Evolutionary conservation across 2,329 filamentous ascomycete genomes (phyloP).

Genomic region (Penicillium psychrosexuale): DNA sequence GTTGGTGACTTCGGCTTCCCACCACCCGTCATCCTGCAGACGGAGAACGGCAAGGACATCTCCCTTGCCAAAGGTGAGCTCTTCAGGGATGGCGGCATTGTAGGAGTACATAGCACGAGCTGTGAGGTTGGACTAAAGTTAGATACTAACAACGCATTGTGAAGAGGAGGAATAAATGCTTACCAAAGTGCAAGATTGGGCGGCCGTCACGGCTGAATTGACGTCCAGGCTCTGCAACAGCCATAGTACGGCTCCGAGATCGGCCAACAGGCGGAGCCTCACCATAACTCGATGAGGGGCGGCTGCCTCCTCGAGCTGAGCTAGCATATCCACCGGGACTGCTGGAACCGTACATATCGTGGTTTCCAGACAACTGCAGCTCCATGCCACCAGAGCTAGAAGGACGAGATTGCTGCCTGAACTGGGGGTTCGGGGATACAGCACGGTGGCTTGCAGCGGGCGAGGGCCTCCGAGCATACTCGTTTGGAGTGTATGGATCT

Average conservation of each 20-base stretch:
- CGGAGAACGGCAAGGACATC: constrained; percentile 85
- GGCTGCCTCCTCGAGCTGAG: constrained; percentile 42
- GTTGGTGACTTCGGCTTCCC: constrained; percentile 88
- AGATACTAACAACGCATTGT: constrained; percentile 1
- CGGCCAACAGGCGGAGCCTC: constrained; percentile 50
- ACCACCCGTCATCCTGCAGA: constrained; percentile 97
- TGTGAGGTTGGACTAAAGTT: constrained; percentile 40
- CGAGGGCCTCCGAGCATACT: constrained; percentile 40
- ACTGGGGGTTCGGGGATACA: constrained; percentile 54
- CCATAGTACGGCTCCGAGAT: constrained; percentile 77
- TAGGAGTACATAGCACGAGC: constrained; percentile 94
- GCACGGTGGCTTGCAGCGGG: constrained; percentile 42
- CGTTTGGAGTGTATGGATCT: constrained; percentile 44
- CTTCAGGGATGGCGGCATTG: constrained; percentile 89
- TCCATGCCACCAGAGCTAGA: constrained; percentile 59
- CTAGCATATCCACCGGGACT: constrained; percentile 30
- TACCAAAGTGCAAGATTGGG: constrained; percentile 89
- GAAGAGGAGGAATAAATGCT: constrained; percentile 45
- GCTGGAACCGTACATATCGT: constrained; percentile 54
- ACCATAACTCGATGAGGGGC: constrained; percentile 51
- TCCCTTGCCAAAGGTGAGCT: constrained; percentile 87
- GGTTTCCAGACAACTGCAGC: constrained; percentile 60
- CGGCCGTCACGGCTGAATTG: constrained; percentile 83
- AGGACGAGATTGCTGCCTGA: constrained; percentile 49
- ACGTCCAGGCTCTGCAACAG: constrained; percentile 64